Conservation (phyloP, 345 rosid species). For the Syzygium aromaticum region DNA sequence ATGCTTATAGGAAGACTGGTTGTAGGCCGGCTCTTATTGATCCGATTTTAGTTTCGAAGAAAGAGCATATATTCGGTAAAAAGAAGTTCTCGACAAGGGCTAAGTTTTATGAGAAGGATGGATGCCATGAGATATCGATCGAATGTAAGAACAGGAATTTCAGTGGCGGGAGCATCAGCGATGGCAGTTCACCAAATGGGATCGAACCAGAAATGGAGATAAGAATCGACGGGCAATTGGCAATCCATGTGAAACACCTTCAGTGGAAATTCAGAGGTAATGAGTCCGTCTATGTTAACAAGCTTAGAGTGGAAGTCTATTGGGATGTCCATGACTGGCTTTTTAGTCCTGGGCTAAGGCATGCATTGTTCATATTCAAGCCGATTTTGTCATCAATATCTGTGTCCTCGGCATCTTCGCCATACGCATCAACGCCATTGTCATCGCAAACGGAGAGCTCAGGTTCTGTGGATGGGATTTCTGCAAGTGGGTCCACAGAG, state of each 20-base stretch:
- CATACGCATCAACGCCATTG: constrained; percentile 1
- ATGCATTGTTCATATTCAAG: constrained; percentile 58
- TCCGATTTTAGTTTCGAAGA: constrained; percentile 54
- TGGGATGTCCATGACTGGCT: constrained; percentile 88
- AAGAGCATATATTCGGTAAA: constrained; percentile 57
- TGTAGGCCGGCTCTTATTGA: constrained; percentile 63
- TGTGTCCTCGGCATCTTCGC: constrained; percentile 11
- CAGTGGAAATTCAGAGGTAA: constrained; percentile 84
- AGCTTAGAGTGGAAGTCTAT: constrained; percentile 45
- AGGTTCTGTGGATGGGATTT: constrained; percentile 24
- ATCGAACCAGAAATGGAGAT: constrained; percentile 62
- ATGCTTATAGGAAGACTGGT: constrained; percentile 56
- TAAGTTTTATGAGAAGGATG: constrained; percentile 44
- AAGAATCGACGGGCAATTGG: constrained; percentile 45
- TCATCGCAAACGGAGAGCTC: constrained; percentile 27
- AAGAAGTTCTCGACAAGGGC: constrained; percentile 43
- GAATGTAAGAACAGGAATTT: constrained; percentile 36
- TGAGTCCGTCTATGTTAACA: constrained; percentile 37
- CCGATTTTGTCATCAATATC: constrained; percentile 23
- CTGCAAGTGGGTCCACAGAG: constrained; percentile 23
- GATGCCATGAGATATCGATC: constrained; percentile 49
- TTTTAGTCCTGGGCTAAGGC: constrained; percentile 57
- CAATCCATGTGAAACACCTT: constrained; percentile 59
- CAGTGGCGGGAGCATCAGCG: neutral
- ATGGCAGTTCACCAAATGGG: constrained; percentile 9